Conservation (phyloP, 371 early-diverging fungal genomes). For the Rhizopus delemar region DNA sequence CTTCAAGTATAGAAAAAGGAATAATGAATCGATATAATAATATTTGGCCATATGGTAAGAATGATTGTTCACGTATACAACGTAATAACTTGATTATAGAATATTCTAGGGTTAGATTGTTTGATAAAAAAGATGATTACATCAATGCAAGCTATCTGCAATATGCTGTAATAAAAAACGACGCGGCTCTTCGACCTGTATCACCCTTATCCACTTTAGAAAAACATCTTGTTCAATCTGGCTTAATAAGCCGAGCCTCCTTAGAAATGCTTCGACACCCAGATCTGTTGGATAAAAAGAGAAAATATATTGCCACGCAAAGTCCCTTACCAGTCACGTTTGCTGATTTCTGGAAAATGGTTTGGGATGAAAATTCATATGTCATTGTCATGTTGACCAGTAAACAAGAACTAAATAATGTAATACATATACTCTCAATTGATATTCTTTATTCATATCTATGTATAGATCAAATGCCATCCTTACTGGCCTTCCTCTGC, state of each 20-base stretch:
- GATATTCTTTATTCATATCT: slow-evolving; percentile 7
- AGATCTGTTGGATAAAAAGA: slow-evolving; percentile 4
- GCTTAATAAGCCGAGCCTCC: slow-evolving; percentile 21
- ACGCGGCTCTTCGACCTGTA: slow-evolving; percentile 11
- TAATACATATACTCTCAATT: slow-evolving; percentile 25
- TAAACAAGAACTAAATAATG: slow-evolving; percentile 71
- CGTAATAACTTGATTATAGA: slow-evolving; percentile 27
- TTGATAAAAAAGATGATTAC: slow-evolving; percentile 61
- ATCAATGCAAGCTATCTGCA: slow-evolving; percentile 75
- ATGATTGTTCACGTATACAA: not conserved
- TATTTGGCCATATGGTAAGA: slow-evolving; percentile 68
- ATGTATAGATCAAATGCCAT: slow-evolving; percentile 53
- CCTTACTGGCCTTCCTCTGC: slow-evolving; percentile 67
- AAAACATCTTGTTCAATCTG: slow-evolving; percentile 8
- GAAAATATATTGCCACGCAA: slow-evolving; percentile 78
- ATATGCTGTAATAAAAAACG: slow-evolving; percentile 14
- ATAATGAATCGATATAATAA: slow-evolving; percentile 71
- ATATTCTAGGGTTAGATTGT: slow-evolving; percentile 55
- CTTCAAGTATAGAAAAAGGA: slow-evolving; percentile 60
- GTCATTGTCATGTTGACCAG: slow-evolving; percentile 87
- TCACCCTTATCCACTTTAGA: slow-evolving; percentile 9
- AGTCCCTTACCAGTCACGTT: slow-evolving; percentile 81
- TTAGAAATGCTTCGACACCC: slow-evolving; percentile 17
- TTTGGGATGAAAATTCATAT: slow-evolving; percentile 72
- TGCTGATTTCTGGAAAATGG: slow-evolving; percentile 84